Evolutionary conservation across 495 filamentous ascomycete genomes (phyloP), one percentile per base, ranked within the genome.

Genomic region (Acidomyces sp.): DNA sequence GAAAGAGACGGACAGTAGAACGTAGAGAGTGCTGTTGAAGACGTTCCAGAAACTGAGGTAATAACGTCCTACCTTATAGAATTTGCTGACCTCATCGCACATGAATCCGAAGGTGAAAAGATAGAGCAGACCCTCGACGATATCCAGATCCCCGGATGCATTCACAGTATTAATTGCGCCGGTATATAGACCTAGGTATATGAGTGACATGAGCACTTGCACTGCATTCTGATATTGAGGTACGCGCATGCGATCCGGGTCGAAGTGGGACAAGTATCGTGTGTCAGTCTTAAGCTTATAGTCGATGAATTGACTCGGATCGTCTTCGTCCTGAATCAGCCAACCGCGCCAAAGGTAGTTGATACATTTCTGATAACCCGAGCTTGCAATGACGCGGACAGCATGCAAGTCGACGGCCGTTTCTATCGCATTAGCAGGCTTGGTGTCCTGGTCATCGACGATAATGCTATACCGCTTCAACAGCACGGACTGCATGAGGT

Each of bases 11-110:
- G 70, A 72, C 4, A 97, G 67, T 0, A 94, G 57, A 0, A 68
- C 54, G 59, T 96, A 97, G 2, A 97, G 69, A 0, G 78, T 72
- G 13, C 69, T 65, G 58, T 96, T 97, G 66, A 96, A 93, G 11
- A 80, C 79, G 48, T 87, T 94, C 90, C 88, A 96, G 52, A 97
- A 97, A 22, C 79, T 75, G 39, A 97, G 63, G 53, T 94, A 94
- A 47, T 80, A 79, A 38, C 77, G 63, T 3, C 90, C 90, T 15
- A 93, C 78, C 55, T 97, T 97, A 72, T 82, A 94, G 45, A 94
- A 71, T 55, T 97, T 97, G 37, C 70, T 55, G 6, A 74, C 41
- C 53, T 97, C 92, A 51, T 96, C 87, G 49, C 75, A 83, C 33
- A 93, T 71, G 62, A 93, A 97, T n/a, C 85, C 85, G 7, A 87